A percentile compares a stretch with the other conserved stretches of the same genome.
Conservation (phyloP, 1,284 basidiomycete species). For the Marasmius fiardii region DNA sequence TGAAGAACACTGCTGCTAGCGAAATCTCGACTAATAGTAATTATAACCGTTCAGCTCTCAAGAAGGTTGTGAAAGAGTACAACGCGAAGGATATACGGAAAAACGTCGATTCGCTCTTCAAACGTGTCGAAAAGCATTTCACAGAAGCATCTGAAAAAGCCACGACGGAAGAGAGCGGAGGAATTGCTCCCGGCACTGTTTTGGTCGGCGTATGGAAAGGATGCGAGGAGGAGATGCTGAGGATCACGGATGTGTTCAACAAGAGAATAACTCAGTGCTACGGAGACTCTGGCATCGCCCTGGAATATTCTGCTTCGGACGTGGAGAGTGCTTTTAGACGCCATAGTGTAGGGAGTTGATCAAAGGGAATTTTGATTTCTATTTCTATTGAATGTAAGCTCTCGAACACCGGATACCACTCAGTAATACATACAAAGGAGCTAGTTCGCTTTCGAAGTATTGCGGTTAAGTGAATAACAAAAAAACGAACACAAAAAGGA, state of each 20-base stretch:
- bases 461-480: neutral
- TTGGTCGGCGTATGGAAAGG: slow-evolving; percentile 85
- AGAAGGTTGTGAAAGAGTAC: slow-evolving; percentile 86
- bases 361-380: slow-evolving; percentile 7
- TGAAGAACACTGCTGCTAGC: slow-evolving; percentile 77
- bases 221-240: slow-evolving; percentile 77
- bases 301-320: slow-evolving; percentile 78
- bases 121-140: slow-evolving; percentile 96
- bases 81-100: slow-evolving; percentile 87
- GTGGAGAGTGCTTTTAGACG: slow-evolving; percentile 76
- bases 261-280: slow-evolving; percentile 78
- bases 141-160: slow-evolving; percentile 71
- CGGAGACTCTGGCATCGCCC: slow-evolving; percentile 58
- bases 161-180: slow-evolving; percentile 53
- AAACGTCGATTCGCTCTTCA: slow-evolving; percentile 81
- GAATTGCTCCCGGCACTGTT: slow-evolving; percentile 62
- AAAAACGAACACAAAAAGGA: neutral
- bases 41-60: slow-evolving; percentile 77
- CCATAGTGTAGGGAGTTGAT: slow-evolving; percentile 49
- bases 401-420: neutral
- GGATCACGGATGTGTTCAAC: slow-evolving; percentile 67
- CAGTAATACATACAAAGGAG: neutral
- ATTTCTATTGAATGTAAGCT: slow-evolving; percentile 12
- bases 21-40: slow-evolving; percentile 78
- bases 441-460: neutral